Conservation (phyloP, 2,329 filamentous ascomycete species). For the Phaeophleospora eucalypticola region DNA sequence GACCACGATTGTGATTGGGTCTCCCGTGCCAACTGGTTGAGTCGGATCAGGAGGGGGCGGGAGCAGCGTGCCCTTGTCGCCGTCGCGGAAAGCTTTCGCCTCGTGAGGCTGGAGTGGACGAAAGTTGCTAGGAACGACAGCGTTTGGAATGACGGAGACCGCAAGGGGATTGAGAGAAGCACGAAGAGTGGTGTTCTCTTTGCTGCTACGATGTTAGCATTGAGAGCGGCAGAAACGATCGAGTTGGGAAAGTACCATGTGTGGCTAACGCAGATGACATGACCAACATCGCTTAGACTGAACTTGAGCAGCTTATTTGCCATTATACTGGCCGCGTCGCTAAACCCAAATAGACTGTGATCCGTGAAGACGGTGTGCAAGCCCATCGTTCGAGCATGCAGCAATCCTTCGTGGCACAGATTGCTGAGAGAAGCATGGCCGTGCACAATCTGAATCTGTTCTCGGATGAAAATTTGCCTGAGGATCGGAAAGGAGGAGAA, state of each 20-base stretch:
- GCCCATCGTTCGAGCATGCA: conserved; percentile 95
- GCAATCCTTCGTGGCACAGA: conserved; percentile 87
- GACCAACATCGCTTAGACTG: conserved; percentile 90
- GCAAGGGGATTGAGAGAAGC: conserved; percentile 93
- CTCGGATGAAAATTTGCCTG: conserved; percentile 89
- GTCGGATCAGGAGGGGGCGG: conserved; percentile 51
- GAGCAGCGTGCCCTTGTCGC: conserved; percentile 35
- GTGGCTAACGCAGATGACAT: conserved; percentile 97
- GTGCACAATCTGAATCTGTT: conserved; percentile 94
- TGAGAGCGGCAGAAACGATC: not conserved
- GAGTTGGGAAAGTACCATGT: conserved; percentile 64
- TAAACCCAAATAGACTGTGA: conserved; percentile 95
- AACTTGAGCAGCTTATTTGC: conserved; percentile 98
- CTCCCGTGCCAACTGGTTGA: conserved; percentile 70
- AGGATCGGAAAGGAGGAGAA: conserved; percentile 99
- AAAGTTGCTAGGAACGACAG: conserved; percentile 95
- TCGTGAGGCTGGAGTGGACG: conserved; percentile 58
- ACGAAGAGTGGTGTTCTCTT: conserved; percentile 94
- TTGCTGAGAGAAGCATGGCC: conserved; percentile 93
- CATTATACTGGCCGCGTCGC: conserved; percentile 89
- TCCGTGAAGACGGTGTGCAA: conserved; percentile 94
- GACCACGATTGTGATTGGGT: conserved; percentile 92
- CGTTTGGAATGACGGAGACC: conserved; percentile 97
- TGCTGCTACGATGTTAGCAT: conserved; percentile 53
- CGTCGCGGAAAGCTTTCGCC: conserved; percentile 17